Percentiles rank a stretch among this genome's conserved stretches.
These are phyloP conservation scores for Kwoniella pini DNA, from an alignment of 768 basidiomycete species.

Conservation along the genomic window DNA sequence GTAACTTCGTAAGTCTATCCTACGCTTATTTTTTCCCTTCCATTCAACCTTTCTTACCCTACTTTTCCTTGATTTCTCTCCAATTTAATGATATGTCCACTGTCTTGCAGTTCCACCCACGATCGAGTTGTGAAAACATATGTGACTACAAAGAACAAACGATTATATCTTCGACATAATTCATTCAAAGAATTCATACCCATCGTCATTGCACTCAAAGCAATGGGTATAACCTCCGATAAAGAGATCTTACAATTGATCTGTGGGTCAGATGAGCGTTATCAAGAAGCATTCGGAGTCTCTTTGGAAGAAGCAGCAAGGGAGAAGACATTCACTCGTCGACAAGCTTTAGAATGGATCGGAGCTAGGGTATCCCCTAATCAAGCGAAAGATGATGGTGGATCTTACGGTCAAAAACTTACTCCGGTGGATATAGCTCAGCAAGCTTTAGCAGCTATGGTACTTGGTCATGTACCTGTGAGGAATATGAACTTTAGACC, in stretches of 20 bases:
- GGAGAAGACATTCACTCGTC: conserved; percentile 72
- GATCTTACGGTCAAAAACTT: conserved; percentile 35
- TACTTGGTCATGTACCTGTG: conserved; percentile 93
- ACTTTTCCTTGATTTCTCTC: no score
- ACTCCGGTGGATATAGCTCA: conserved; percentile 89
- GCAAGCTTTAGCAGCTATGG: conserved; percentile 95
- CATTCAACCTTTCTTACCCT: no score
- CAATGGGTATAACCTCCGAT: conserved; percentile 92
- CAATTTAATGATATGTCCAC: conserved; percentile 58
- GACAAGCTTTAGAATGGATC: conserved; percentile 93
- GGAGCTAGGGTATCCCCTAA: conserved; percentile 81
- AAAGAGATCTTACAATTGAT: conserved; percentile 95
- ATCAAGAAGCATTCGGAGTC: conserved; percentile 80
- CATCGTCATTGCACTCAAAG: conserved; percentile 92
- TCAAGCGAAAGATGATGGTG: conserved; percentile 59
- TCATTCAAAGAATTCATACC: conserved; percentile 96
- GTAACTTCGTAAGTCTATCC: conserved; percentile 81
- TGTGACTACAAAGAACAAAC: conserved; percentile 89
- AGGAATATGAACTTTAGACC: conserved; percentile 81
- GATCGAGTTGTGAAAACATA: conserved; percentile 92
- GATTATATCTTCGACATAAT: conserved; percentile 95
- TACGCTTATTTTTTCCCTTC: no score
- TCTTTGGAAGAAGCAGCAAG: conserved; percentile 91
- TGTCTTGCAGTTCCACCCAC: conserved; percentile 58
- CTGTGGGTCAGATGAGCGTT: conserved; percentile 85